These are phyloP conservation scores for Trichosporon sp. DNA, from an alignment of 1,284 basidiomycete species.

Conservation along the genomic window DNA sequence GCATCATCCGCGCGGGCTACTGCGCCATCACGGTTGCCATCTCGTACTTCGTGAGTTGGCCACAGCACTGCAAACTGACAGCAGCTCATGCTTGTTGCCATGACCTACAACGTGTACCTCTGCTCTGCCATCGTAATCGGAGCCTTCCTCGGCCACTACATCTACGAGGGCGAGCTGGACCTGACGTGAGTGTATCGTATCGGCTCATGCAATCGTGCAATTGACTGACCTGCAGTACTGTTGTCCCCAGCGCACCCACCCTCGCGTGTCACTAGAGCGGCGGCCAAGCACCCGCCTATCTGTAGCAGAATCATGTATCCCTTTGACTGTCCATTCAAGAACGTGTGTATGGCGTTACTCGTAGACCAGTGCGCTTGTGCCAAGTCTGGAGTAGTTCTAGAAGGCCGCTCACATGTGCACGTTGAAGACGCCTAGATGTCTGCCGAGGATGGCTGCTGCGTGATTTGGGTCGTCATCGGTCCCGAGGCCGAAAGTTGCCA, in stretches of 20 bases:
- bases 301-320: neutral
- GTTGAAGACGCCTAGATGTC: neutral
- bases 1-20: conserved; percentile 34
- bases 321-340: neutral
- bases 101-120: conserved; percentile 51
- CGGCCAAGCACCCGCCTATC: neutral
- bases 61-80: neutral
- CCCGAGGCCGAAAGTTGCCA: neutral
- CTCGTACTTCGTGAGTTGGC: conserved; percentile 44
- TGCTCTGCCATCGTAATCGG: conserved; percentile 48
- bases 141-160: conserved; percentile 46
- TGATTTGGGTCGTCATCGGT: neutral
- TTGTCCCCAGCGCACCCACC: neutral
- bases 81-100: conserved; percentile 52
- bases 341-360: neutral
- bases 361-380: neutral
- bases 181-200: conserved; percentile 32
- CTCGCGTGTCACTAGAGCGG: neutral
- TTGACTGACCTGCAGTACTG: neutral
- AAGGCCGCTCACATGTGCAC: neutral
- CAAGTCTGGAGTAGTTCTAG: neutral
- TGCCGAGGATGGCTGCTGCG: neutral
- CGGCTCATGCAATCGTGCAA: too few relatives aligned
- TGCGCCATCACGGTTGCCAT: conserved; percentile 43
- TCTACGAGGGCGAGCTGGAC: conserved; percentile 47